Evolutionary conservation across 208 protist species (phyloP).

Genomic region (Trichomonas tenax): DNA sequence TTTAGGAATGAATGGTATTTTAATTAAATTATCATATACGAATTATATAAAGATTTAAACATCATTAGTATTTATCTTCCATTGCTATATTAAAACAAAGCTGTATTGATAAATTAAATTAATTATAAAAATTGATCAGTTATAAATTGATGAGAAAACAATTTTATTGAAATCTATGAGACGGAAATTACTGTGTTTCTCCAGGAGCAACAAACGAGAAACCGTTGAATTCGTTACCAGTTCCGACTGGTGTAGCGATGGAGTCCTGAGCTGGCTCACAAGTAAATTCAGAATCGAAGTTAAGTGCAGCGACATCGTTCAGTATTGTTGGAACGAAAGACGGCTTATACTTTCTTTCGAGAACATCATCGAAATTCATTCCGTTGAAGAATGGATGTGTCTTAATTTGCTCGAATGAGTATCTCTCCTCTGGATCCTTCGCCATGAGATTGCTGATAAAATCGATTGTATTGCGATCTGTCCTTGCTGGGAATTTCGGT

Average conservation of each 20-base stretch:
- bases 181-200: neutral
- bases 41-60: no score
- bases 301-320: neutral
- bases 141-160: no score
- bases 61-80: no score
- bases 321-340: neutral
- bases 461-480: neutral
- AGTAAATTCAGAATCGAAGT: slow-evolving; percentile 6
- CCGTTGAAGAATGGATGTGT: neutral
- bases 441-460: neutral
- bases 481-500: neutral
- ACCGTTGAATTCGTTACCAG: neutral
- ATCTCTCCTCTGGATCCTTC: neutral
- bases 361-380: neutral
- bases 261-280: neutral
- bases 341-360: neutral
- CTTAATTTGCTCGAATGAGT: neutral
- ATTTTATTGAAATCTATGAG: neutral
- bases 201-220: slow-evolving; percentile 8
- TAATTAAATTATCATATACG: no score
- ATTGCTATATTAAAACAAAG: no score
- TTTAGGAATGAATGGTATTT: no score
- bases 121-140: no score
- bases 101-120: no score
- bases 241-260: neutral